A percentile compares a stretch with the other conserved stretches of the same genome.
phyloP scores from a whole-genome alignment of 441 rosid genomes.

The Pelargonium fulgidum region DNA sequence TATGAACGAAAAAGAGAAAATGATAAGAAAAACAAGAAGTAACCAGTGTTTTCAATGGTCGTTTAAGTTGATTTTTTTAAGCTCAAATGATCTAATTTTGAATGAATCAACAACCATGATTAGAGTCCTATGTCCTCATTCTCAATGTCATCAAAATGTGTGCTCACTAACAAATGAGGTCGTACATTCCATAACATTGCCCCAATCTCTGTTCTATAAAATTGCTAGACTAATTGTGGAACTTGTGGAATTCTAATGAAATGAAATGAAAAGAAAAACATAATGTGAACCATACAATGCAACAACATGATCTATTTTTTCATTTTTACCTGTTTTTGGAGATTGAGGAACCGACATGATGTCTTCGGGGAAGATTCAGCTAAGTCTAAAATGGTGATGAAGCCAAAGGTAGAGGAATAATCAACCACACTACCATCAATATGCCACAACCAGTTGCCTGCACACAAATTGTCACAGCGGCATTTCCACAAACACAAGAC shows the following conservation, averaged over 20 bases:
- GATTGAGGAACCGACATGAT: slow-evolving; percentile 33
- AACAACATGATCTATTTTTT: too few species aligned
- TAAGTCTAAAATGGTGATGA: slow-evolving; percentile 13
- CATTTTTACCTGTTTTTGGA: slow-evolving; percentile 26
- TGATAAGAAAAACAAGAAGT: too few species aligned
- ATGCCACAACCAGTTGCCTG: slow-evolving; percentile 29
- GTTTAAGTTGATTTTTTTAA: neutral
- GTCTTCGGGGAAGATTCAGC: neutral
- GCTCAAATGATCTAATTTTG: too few species aligned
- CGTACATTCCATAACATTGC: neutral
- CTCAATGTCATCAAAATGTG: neutral
- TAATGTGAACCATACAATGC: too few species aligned
- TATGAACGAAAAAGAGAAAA: neutral
- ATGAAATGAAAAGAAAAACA: too few species aligned
- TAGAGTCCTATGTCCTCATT: neutral
- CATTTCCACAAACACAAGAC: neutral
- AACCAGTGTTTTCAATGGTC: neutral
- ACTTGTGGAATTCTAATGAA: too few species aligned
- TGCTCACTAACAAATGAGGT: neutral
- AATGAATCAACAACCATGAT: neutral
- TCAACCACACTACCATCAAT: slow-evolving; percentile 27
- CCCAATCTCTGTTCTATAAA: too few species aligned
- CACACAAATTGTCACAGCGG: slow-evolving; percentile 31
- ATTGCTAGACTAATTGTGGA: too few species aligned
- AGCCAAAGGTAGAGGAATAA: slow-evolving; percentile 33